A percentile compares a stretch with the other conserved stretches of the same genome.
Conservation (phyloP, 2,329 filamentous ascomycete species). For the Seiridium unicorne region DNA sequence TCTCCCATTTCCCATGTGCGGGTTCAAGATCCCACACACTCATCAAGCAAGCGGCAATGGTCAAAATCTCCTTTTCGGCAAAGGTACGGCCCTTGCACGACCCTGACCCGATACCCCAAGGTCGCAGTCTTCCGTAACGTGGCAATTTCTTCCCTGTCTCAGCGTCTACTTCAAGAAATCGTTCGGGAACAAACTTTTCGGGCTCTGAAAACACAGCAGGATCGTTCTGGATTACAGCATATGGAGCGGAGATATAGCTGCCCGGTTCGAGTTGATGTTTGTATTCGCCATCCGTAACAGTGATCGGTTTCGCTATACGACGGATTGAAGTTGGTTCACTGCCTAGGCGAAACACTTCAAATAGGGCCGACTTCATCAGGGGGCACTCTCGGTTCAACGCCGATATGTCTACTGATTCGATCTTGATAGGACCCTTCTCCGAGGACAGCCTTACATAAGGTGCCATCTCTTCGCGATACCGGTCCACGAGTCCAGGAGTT, state of each 20-base stretch:
- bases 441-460: constrained; percentile 9
- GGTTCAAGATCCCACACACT: constrained; percentile 15
- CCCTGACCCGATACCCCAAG: constrained; percentile 12
- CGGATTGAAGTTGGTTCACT: constrained; percentile 14
- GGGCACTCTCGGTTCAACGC: constrained; percentile 11
- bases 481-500: constrained; percentile 10
- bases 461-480: constrained; percentile 11
- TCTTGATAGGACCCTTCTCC: neutral
- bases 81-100: constrained; percentile 16
- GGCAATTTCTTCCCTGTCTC: constrained; percentile 8
- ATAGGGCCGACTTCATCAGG: constrained; percentile 14
- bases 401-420: constrained; percentile 7
- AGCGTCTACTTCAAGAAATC: constrained; percentile 19
- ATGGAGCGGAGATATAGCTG: constrained; percentile 12
- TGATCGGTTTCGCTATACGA: constrained; percentile 9
- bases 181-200: constrained; percentile 23
- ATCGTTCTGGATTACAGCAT: constrained; percentile 18
- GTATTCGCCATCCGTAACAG: constrained; percentile 10
- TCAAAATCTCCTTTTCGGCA: constrained; percentile 16
- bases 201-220: constrained; percentile 20
- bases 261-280: constrained; percentile 8
- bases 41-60: constrained; percentile 11
- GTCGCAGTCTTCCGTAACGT: constrained; percentile 13
- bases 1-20: constrained; percentile 9
- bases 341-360: constrained; percentile 13